These are phyloP conservation scores for Papiliotrema fonsecae DNA, from an alignment of 1,284 basidiomycete genomes.

Conservation along the genomic window DNA sequence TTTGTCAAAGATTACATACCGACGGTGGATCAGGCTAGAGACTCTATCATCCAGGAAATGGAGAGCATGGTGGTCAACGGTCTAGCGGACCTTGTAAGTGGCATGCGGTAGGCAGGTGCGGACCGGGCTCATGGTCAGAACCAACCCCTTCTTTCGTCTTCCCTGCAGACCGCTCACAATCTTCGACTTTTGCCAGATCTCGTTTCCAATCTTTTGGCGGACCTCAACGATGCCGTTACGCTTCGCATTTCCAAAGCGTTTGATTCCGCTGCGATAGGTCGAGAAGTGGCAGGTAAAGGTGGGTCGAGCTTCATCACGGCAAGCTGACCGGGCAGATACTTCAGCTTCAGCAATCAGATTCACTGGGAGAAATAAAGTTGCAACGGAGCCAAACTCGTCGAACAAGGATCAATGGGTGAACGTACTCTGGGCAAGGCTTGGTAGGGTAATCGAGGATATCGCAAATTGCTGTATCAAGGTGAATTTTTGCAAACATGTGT, in stretches of 20 bases:
- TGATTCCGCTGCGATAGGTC: conserved; percentile 77
- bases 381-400: conserved; percentile 74
- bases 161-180: conserved; percentile 91
- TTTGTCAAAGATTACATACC: conserved; percentile 65
- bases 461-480: conserved; percentile 86
- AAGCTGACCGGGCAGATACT: conserved; percentile 1
- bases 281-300: conserved; percentile 75
- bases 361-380: conserved; percentile 51
- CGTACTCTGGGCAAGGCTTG: conserved; percentile 76
- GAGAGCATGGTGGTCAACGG: conserved; percentile 77
- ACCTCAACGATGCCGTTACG: conserved; percentile 79
- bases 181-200: conserved; percentile 76
- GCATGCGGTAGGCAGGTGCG: not conserved
- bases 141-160: conserved; percentile 79
- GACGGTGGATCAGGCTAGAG: conserved; percentile 64
- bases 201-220: conserved; percentile 70
- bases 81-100: conserved; percentile 64
- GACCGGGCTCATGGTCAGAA: conserved; percentile 54
- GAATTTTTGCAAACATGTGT: no score
- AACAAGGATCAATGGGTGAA: conserved; percentile 76
- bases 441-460: conserved; percentile 81
- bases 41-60: conserved; percentile 74
- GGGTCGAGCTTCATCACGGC: conserved; percentile 8
- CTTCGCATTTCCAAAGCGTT: conserved; percentile 74
- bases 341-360: conserved; percentile 31